Evolutionary conservation across 208 protist genomes (phyloP).

Genomic region (Trypanosoma cruzi): DNA sequence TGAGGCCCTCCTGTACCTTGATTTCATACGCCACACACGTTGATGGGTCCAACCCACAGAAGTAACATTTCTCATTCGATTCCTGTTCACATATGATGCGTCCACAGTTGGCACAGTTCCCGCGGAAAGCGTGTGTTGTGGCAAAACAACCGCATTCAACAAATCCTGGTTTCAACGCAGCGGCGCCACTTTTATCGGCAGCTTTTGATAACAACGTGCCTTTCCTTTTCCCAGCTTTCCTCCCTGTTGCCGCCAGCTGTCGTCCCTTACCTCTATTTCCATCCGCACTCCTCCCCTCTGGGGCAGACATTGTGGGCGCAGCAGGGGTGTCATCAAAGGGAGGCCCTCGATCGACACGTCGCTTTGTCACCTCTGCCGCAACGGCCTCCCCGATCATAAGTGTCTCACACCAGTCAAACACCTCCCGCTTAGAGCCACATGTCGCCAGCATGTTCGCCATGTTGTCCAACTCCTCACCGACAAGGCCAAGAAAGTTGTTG

Average conservation of each 20-base stretch:
- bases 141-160: constrained; percentile 92
- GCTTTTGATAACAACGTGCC: not conserved
- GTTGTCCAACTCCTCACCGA: constrained; percentile 68
- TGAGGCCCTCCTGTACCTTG: constrained; percentile 71
- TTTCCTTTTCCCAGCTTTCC: constrained; percentile 17
- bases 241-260: constrained; percentile 27
- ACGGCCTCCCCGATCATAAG: constrained; percentile 78
- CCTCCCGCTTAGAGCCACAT: constrained; percentile 51
- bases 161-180: constrained; percentile 59
- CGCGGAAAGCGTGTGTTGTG: constrained; percentile 68
- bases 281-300: not conserved
- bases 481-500: constrained; percentile 77
- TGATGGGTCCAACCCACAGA: constrained; percentile 71
- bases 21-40: constrained; percentile 84
- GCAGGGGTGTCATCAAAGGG: constrained; percentile 56
- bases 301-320: not conserved
- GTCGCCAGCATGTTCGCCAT: constrained; percentile 63
- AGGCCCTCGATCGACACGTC: constrained; percentile 50
- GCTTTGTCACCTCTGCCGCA: constrained; percentile 66
- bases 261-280: constrained; percentile 22
- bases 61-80: constrained; percentile 77
- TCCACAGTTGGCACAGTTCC: constrained; percentile 90
- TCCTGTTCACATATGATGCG: constrained; percentile 93
- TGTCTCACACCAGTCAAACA: constrained; percentile 77
- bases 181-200: constrained; percentile 1